Evolutionary conservation across 2,329 filamentous ascomycete genomes (phyloP).

Genomic region (Ascochyta rabiei): DNA sequence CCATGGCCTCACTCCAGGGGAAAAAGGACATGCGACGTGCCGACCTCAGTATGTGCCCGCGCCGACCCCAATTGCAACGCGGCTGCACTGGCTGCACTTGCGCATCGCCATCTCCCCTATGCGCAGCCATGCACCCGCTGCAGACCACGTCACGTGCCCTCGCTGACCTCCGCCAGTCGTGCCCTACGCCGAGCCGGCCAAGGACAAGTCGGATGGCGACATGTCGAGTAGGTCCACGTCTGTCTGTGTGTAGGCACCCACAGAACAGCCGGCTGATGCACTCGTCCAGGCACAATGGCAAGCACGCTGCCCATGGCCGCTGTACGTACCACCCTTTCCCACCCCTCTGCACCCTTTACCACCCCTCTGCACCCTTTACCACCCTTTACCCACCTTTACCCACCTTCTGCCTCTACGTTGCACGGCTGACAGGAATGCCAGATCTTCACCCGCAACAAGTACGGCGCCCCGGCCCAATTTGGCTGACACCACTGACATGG

Average conservation of each 20-base stretch:
- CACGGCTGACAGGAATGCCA: conserved; percentile 46
- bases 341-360: no score
- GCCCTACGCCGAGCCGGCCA: conserved; percentile 79
- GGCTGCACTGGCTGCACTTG: background rate
- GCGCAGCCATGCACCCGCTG: conserved; percentile 12
- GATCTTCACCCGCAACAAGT: conserved; percentile 93
- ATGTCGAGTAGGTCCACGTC: conserved; percentile 65
- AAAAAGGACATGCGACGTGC: conserved; percentile 76
- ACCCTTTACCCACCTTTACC: no score
- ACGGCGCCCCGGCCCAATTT: conserved; percentile 36
- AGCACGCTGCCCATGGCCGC: conserved; percentile 94
- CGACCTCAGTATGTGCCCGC: conserved; percentile 68
- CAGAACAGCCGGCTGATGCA: conserved; percentile 6
- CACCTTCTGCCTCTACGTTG: conserved; percentile 18
- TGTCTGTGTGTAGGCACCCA: background rate
- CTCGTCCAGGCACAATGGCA: conserved; percentile 61
- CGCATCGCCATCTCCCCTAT: conserved; percentile 8
- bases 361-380: no score
- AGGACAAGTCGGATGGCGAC: conserved; percentile 69
- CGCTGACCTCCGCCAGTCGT: conserved; percentile 66
- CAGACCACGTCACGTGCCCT: conserved; percentile 35
- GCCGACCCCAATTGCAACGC: background rate
- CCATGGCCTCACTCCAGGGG: conserved; percentile 63
- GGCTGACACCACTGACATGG: conserved; percentile 24
- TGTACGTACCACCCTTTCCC: conserved; percentile 57